Percentiles rank a stretch among this genome's conserved stretches.
phyloP scores from a whole-genome alignment of 1,284 basidiomycete genomes.

The Trametes pubescens region DNA sequence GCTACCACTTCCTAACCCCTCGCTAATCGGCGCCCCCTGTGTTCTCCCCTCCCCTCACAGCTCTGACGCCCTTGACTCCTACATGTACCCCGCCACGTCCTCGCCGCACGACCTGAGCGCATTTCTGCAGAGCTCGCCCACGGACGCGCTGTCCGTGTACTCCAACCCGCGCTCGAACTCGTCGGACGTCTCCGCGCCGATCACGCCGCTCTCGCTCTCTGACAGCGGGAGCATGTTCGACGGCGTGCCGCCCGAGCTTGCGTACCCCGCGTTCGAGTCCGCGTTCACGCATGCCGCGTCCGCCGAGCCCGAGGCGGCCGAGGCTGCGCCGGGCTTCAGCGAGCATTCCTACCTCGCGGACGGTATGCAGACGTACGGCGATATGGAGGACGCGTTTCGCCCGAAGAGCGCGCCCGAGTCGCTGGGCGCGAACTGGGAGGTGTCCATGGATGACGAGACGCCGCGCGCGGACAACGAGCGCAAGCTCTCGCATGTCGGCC shows the following conservation, averaged over 20 bases:
- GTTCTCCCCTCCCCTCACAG: neutral
- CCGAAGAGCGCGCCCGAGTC: slow-evolving; percentile 18
- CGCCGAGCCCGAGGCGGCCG: neutral
- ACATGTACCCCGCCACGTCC: neutral
- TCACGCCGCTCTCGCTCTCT: slow-evolving; percentile 33
- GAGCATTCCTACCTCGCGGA: slow-evolving; percentile 16
- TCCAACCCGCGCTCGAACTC: slow-evolving; percentile 34
- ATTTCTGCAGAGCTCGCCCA: slow-evolving; percentile 20
- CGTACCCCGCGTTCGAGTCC: slow-evolving; percentile 19
- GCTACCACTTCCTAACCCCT: neutral
- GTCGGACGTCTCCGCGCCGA: slow-evolving; percentile 29
- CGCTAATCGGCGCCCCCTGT: slow-evolving; percentile 1
- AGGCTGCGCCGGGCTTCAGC: neutral
- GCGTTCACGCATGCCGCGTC: neutral
- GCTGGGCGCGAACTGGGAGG: slow-evolving; percentile 11
- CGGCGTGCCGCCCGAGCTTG: slow-evolving; percentile 15
- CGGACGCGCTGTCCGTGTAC: slow-evolving; percentile 26
- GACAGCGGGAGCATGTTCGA: slow-evolving; percentile 12
- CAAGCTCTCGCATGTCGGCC: slow-evolving; percentile 18
- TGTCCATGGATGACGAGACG: slow-evolving; percentile 23
- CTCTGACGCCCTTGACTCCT: neutral
- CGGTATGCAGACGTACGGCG: slow-evolving; percentile 11
- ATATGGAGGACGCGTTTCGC: slow-evolving; percentile 16
- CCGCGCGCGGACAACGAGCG: slow-evolving; percentile 15
- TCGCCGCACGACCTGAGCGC: slow-evolving; percentile 1